phyloP scores from a whole-genome alignment of 2,329 filamentous ascomycete species.

The Meredithiella fracta region DNA sequence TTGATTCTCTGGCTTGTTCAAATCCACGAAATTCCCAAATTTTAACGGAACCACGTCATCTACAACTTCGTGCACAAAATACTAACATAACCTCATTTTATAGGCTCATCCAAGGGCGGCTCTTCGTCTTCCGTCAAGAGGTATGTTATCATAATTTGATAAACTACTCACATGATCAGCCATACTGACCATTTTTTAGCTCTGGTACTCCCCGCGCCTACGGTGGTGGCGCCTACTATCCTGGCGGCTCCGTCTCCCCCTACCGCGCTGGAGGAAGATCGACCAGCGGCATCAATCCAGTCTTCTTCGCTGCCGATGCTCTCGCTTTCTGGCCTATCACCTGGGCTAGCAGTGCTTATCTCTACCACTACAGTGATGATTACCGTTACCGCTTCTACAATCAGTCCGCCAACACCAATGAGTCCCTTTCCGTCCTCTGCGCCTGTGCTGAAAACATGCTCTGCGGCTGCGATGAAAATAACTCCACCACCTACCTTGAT shows the following conservation, averaged over 20 bases:
- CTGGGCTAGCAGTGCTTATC: constrained; percentile 48
- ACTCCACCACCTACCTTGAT: constrained; percentile 41
- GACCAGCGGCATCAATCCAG: constrained; percentile 34
- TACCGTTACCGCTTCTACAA: constrained; percentile 34
- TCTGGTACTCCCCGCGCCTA: constrained; percentile 40
- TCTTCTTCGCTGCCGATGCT: constrained; percentile 32
- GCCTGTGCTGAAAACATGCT: constrained; percentile 33
- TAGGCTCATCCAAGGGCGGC: constrained; percentile 4
- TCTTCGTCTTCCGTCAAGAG: constrained; percentile 8
- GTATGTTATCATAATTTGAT: constrained; percentile 7
- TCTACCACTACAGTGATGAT: constrained; percentile 37
- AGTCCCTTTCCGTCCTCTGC: constrained; percentile 24
- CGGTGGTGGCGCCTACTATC: constrained; percentile 49
- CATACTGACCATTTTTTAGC: constrained; percentile 22
- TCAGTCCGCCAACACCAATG: constrained; percentile 26
- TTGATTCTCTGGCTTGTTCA: no score
- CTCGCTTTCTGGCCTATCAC: constrained; percentile 46
- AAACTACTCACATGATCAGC: not conserved
- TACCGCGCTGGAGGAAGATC: constrained; percentile 39
- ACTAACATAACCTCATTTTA: not conserved
- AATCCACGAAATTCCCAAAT: no score
- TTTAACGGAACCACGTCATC: no score
- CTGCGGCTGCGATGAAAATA: constrained; percentile 58
- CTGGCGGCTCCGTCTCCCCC: constrained; percentile 44
- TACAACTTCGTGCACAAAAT: not conserved